phyloP scores from a whole-genome alignment of 176 grass and related monocot species.

The Triticum aestivum region IWGSC_CS_RefSeq_v2.1 NC_057795.1:582196685-582197184 shows the following conservation, averaged over 20 bases:
- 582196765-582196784: too few species aligned
- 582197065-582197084: neutral
- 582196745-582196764: too few species aligned
- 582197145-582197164: constrained; percentile 12
- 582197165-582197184: neutral
- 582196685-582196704: too few species aligned
- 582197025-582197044: neutral
- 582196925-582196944: neutral
- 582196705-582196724: too few species aligned
- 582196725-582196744: too few species aligned
- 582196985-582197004: neutral
- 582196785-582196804: too few species aligned
- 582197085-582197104: neutral
- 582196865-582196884: constrained; percentile 7
- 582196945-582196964: neutral
- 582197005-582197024: neutral
- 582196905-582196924: neutral
- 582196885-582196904: neutral
- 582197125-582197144: constrained; percentile 29
- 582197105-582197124: neutral
- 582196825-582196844: neutral
- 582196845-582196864: neutral
- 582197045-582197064: neutral
- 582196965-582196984: neutral
- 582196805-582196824: too few species aligned